Evolutionary conservation across 1,284 basidiomycete genomes (phyloP), one percentile per base, ranked within the genome.

Genomic region (Ceratobasidium sp.): DNA sequence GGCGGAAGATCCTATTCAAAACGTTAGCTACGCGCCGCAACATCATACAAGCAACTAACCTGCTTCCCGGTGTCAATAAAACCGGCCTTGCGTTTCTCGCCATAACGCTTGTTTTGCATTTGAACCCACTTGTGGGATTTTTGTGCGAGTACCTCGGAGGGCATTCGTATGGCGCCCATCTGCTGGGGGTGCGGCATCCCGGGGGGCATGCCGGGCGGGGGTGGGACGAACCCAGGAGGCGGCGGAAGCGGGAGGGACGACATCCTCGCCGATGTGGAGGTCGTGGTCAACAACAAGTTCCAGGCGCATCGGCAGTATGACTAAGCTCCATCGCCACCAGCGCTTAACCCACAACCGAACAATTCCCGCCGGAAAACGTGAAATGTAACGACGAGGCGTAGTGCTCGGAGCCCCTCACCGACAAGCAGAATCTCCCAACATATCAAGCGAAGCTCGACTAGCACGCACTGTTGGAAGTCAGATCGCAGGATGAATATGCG

Each of bases 121-220:
- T 96, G 94, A 79, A 94, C 89, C 96, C 96, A 98, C 87, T 97
- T 97, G 86, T 94, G 92, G 62, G 94, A 92, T 86, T 97, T 97
- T 84, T 93, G 91, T 38, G 92, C 91, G 78, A 97, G 88, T 78
- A 89, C 88, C 86, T 96, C 94, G 46, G 90, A 89, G n/a, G 92
- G 89, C 83, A 96, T 89, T 79, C 81, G 61, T n/a, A 81, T 76
- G n/a, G 85, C 78, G 56, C 81, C 81, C 81, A 81, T 75, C 38
- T 64, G 65, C 48, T 70, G 73, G 12, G 68, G 66, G 23, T 81
- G 76, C 9, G 83, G 83, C 81, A 83, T 82, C 7, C 84, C 84
- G 5, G 84, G 82, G 28, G 81, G 81, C 85, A 87, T 87, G 44
- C 88, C 87, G 40, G 88, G 87, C 10, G 87, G 85, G 12, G 84